Evolutionary conservation across 1,284 basidiomycete species (phyloP), one percentile per base, ranked within the genome.

Genomic region (Ceratorhiza oryzae-sativae): DNA sequence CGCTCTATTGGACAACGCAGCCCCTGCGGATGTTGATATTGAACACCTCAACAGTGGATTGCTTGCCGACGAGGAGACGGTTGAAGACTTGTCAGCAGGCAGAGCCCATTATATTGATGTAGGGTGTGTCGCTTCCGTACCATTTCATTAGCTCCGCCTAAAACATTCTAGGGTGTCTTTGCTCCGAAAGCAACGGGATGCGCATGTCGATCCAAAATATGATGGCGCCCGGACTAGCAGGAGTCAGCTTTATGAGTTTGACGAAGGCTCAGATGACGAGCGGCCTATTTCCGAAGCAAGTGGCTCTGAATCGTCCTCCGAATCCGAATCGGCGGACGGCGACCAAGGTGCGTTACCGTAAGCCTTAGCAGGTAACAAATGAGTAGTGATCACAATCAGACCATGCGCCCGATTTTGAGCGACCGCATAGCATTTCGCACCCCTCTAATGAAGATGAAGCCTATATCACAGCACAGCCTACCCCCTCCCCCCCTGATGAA

Each of bases 91-190:
- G 9, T 75, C 76, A 39, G 85, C 83, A 27, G 86, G 85, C 0
- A 84, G 89, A 76, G 89, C 88, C 75, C 94, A 95, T 80, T 96
- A 95, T 79, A 77, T 93, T 49, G 87, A 92, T 77, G 92, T 95
- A 55, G 91, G 91, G 92, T 94, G 79, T 76, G 86, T 81, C 15
- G 12, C 15, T 20, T 12, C 15, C 12, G 32, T 36, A 56, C 1
- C 51, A 46, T 70, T 71, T 18, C 27, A n/a, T 10, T 62, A 46
- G 45, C 30, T 42, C 61, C 34, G 51, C 34, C 63, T 56, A 65
- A 74, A 46, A 48, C 45, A 39, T 61, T 70, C 39, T 72, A 94
- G 93, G 1, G 87, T 87, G 12, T 94, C 92, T 62, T 80, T 84
- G 20, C 78, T 95, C 70, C 85, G 91, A 63, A 89, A 86, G 76